phyloP scores from a whole-genome alignment of 2,329 filamentous ascomycete species.

The Monilinia laxa region DNA sequence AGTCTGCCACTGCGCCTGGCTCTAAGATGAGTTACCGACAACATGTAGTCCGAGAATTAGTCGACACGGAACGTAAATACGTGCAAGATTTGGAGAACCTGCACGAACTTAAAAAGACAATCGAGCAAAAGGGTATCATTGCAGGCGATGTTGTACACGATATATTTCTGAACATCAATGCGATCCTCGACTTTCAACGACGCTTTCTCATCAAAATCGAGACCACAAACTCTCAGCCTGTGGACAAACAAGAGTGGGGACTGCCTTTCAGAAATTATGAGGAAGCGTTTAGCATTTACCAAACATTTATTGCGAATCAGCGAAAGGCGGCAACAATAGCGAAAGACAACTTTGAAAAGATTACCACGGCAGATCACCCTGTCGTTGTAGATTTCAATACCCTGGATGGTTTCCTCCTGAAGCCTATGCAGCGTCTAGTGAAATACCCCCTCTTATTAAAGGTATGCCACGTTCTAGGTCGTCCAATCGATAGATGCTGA shows the following conservation, averaged over 20 bases:
- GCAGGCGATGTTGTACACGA: constrained; percentile 88
- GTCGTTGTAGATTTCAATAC: constrained; percentile 87
- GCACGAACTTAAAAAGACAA: constrained; percentile 83
- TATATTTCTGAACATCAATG: constrained; percentile 95
- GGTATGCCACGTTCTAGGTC: constrained; percentile 47
- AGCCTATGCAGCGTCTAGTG: constrained; percentile 92
- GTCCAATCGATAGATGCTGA: constrained; percentile 12
- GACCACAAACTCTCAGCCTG: constrained; percentile 83
- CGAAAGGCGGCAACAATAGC: constrained; percentile 85
- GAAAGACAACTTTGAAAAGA: constrained; percentile 82
- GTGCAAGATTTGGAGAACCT: constrained; percentile 95
- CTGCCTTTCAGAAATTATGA: constrained; percentile 82
- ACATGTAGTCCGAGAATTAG: constrained; percentile 86
- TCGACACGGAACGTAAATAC: constrained; percentile 95
- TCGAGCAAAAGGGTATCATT: constrained; percentile 84
- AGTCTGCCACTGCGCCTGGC: constrained; percentile 49
- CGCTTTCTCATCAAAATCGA: constrained; percentile 94
- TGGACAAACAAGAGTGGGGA: constrained; percentile 86
- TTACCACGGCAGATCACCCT: constrained; percentile 69
- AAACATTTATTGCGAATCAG: constrained; percentile 96
- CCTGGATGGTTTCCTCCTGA: constrained; percentile 87
- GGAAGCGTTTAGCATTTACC: constrained; percentile 87
- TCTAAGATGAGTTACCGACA: constrained; percentile 73
- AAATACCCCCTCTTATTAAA: constrained; percentile 91
- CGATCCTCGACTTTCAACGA: constrained; percentile 91